These are phyloP conservation scores for Kalanchoe fedtschenkoi DNA, from an alignment of 164 flowering plant species.

Conservation along the genomic window DNA sequence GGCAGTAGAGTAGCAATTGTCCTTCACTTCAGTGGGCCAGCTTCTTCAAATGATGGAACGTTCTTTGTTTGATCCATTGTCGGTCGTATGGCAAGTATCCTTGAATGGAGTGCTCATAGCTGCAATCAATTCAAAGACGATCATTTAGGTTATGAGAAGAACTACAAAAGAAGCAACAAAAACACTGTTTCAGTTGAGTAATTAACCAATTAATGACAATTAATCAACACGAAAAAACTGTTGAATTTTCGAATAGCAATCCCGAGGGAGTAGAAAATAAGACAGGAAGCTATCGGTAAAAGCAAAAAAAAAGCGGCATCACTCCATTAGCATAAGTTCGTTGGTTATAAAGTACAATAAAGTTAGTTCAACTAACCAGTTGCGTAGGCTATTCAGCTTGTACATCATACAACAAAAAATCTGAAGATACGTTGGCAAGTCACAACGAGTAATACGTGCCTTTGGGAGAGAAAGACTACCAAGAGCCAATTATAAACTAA, in stretches of 20 bases:
- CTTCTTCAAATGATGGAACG: conserved; percentile 3
- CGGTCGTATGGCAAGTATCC: conserved; percentile 4
- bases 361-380: too few relatives aligned
- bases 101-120: conserved; percentile 1
- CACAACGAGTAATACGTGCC: too few relatives aligned
- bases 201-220: neutral
- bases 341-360: too few relatives aligned
- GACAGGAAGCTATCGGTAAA: too few relatives aligned
- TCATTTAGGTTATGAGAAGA: neutral
- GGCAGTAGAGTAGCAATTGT: neutral
- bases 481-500: too few relatives aligned
- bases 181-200: neutral
- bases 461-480: too few relatives aligned
- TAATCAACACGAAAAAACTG: neutral
- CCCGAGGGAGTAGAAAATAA: neutral
- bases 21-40: conserved; percentile 1
- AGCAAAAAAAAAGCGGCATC: too few relatives aligned
- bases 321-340: too few relatives aligned
- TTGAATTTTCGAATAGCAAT: neutral
- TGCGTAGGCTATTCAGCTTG: too few relatives aligned
- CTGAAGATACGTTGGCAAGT: too few relatives aligned
- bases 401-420: too few relatives aligned
- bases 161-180: neutral
- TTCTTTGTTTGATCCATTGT: conserved; percentile 2
- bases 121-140: neutral